phyloP scores from a whole-genome alignment of 805 yeast species.

The Ogataea thermomethanolica region DNA sequence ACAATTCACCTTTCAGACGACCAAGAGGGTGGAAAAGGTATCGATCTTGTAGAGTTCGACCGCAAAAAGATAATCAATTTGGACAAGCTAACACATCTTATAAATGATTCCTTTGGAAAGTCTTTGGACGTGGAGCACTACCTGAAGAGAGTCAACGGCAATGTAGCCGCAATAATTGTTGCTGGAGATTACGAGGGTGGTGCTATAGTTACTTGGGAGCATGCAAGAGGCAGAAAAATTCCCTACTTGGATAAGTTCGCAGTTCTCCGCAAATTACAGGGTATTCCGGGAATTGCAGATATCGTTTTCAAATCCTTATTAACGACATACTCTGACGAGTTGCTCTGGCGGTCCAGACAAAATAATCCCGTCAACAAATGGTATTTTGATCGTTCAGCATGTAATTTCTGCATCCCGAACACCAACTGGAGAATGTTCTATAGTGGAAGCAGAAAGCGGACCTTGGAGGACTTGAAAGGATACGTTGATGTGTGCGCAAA shows the following conservation, averaged over 20 bases:
- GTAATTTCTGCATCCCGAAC: slow-evolving; percentile 50
- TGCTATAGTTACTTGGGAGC: slow-evolving; percentile 87
- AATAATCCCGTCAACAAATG: slow-evolving; percentile 93
- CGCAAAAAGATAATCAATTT: slow-evolving; percentile 46
- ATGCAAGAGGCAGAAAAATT: slow-evolving; percentile 32
- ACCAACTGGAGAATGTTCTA: slow-evolving; percentile 40
- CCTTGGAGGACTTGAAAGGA: slow-evolving; percentile 37
- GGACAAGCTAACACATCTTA: slow-evolving; percentile 51
- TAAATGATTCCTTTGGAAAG: slow-evolving; percentile 78
- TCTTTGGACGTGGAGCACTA: slow-evolving; percentile 65
- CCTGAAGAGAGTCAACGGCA: slow-evolving; percentile 57
- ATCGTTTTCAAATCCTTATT: slow-evolving; percentile 80
- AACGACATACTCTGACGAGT: slow-evolving; percentile 62
- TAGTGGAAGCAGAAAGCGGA: slow-evolving; percentile 35
- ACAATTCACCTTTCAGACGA: slow-evolving; percentile 34
- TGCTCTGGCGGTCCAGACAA: slow-evolving; percentile 87
- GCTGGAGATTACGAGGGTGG: slow-evolving; percentile 96
- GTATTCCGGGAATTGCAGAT: slow-evolving; percentile 91
- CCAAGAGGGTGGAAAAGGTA: slow-evolving; percentile 31
- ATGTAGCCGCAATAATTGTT: slow-evolving; percentile 72
- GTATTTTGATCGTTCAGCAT: slow-evolving; percentile 90
- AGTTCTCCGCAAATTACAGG: slow-evolving; percentile 77
- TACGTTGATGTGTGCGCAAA: slow-evolving; percentile 52
- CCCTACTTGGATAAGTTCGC: slow-evolving; percentile 95
- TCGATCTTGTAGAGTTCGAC: slow-evolving; percentile 39